phyloP scores from a whole-genome alignment of 106 monocot genomes.

The Acorus gramineus region DNA sequence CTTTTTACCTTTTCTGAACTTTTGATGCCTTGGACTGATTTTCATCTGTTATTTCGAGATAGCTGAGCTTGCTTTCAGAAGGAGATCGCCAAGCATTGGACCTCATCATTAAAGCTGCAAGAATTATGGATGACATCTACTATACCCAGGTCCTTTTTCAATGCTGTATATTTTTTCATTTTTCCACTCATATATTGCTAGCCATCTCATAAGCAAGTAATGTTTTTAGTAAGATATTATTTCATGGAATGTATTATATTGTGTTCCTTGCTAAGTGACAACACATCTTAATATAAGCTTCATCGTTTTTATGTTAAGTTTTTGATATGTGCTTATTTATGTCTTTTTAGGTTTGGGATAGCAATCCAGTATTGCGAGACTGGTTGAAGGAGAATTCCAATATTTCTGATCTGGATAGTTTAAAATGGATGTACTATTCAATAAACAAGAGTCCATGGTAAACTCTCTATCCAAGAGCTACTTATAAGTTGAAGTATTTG shows the following conservation, averaged over 20 bases:
- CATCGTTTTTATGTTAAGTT: not conserved
- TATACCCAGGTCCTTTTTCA: conserved; percentile 41
- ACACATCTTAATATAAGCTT: not conserved
- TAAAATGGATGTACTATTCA: conserved; percentile 87
- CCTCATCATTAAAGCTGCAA: conserved; percentile 69
- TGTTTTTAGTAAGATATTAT: no score
- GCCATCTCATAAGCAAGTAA: no score
- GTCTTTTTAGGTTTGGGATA: conserved; percentile 55
- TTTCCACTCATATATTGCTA: no score
- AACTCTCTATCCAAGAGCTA: not conserved
- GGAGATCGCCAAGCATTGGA: conserved; percentile 57
- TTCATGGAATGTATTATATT: not conserved
- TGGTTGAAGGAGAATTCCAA: conserved; percentile 64
- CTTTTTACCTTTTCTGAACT: no score
- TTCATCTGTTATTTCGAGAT: no score
- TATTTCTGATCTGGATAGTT: conserved; percentile 43
- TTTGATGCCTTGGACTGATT: no score
- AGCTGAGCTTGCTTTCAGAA: conserved; percentile 33
- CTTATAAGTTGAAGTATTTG: no score
- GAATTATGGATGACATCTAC: conserved; percentile 74
- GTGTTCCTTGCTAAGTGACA: not conserved
- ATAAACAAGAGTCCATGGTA: conserved; percentile 99
- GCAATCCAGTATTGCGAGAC: conserved; percentile 65
- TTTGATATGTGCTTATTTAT: not conserved
- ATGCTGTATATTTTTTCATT: no score